A percentile compares a stretch with the other conserved stretches of the same genome.
Conservation (phyloP, 306 rosid genomes). For the Ormosia semicastrata region DNA sequence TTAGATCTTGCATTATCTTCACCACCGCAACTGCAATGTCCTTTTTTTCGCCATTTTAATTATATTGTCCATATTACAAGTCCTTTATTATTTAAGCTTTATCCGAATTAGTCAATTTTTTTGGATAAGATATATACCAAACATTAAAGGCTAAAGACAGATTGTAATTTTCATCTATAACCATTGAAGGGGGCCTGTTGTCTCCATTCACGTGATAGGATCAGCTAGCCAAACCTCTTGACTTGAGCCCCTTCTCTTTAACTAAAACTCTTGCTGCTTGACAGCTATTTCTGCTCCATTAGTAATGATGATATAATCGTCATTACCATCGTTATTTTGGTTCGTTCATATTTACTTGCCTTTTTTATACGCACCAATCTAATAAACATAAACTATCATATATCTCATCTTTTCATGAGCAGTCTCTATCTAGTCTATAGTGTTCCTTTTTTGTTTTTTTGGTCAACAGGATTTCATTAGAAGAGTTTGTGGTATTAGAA, state of each 20-base stretch:
- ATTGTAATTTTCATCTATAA: not conserved
- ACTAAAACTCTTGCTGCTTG: constrained; percentile 13
- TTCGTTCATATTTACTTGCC: not conserved
- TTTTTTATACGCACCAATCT: not conserved
- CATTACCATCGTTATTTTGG: not conserved
- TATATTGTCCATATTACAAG: not conserved
- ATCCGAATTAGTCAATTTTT: no score
- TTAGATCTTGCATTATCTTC: not conserved
- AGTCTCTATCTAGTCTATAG: not conserved
- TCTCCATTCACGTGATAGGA: not conserved
- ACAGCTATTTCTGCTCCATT: constrained; percentile 1
- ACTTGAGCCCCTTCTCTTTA: not conserved
- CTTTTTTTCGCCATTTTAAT: not conserved
- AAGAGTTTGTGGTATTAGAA: not conserved
- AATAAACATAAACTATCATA: not conserved
- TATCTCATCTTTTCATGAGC: not conserved
- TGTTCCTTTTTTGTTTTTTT: not conserved
- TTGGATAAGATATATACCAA: not conserved
- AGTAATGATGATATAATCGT: not conserved
- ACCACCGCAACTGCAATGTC: not conserved
- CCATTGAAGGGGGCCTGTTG: not conserved
- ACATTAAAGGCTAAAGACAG: not conserved
- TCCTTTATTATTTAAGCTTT: no score
- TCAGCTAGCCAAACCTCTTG: not conserved
- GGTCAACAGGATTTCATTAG: no score